These are phyloP conservation scores for Terfezia claveryi DNA, from an alignment of 495 filamentous ascomycete species.

Conservation along the genomic window DNA sequence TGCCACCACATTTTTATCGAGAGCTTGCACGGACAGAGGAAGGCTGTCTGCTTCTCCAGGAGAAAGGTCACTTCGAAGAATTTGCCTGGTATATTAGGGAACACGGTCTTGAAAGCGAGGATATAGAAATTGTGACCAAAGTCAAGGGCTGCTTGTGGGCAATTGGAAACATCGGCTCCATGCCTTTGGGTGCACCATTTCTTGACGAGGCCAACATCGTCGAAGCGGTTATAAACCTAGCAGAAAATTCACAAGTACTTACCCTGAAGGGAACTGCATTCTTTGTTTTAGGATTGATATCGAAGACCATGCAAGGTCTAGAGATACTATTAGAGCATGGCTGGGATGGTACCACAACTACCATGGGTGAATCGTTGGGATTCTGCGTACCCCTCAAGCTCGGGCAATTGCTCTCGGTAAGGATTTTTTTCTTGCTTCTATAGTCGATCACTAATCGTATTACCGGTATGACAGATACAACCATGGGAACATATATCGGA, in stretches of 20 bases:
- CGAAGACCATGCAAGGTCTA: slow-evolving; percentile 73
- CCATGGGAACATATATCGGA: slow-evolving; percentile 19
- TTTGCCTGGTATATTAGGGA: slow-evolving; percentile 76
- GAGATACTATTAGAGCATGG: slow-evolving; percentile 67
- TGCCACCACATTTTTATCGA: slow-evolving; percentile 91
- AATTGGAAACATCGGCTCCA: slow-evolving; percentile 90
- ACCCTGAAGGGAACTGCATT: slow-evolving; percentile 88
- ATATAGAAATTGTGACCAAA: slow-evolving; percentile 70
- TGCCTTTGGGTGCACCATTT: slow-evolving; percentile 91
- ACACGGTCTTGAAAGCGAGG: slow-evolving; percentile 58
- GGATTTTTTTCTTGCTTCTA: slow-evolving; percentile 1
- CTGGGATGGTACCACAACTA: slow-evolving; percentile 79
- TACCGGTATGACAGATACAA: slow-evolving; percentile 8
- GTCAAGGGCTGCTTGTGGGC: slow-evolving; percentile 96
- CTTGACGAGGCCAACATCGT: slow-evolving; percentile 73
- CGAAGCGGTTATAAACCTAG: slow-evolving; percentile 62
- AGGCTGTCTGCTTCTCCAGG: slow-evolving; percentile 67
- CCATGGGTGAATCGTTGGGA: slow-evolving; percentile 60
- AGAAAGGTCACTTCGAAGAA: slow-evolving; percentile 89
- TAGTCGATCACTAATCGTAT: too few species aligned
- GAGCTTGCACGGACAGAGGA: slow-evolving; percentile 83
- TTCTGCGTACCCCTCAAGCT: slow-evolving; percentile 69
- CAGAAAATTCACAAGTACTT: slow-evolving; percentile 66
- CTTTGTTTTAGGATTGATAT: slow-evolving; percentile 83
- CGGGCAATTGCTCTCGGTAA: slow-evolving; percentile 41